Conservation (phyloP, 2,329 filamentous ascomycete genomes). For the Tolypocladium tundrense region DNA sequence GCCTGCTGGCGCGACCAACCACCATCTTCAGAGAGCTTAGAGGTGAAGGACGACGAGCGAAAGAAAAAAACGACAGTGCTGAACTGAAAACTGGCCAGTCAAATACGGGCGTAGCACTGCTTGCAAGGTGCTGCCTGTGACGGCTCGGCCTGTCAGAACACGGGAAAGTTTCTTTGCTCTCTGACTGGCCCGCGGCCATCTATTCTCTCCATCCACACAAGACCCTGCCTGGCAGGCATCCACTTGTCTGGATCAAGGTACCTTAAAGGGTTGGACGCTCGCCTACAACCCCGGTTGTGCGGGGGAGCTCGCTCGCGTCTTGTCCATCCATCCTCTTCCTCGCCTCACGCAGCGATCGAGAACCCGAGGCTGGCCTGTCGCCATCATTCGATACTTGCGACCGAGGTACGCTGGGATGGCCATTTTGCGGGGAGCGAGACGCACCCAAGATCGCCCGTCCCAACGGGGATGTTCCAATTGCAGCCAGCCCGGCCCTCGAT, state of each 20-base stretch:
- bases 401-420: neutral
- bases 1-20: neutral
- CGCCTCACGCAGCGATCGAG: neutral
- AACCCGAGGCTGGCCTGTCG: neutral
- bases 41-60: neutral
- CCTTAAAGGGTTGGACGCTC: neutral
- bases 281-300: neutral
- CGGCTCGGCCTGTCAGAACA: slow-evolving; percentile 7
- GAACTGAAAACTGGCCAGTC: neutral
- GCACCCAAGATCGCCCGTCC: neutral
- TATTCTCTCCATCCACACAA: slow-evolving; percentile 8
- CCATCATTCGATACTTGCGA: neutral
- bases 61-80: neutral
- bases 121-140: neutral
- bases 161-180: slow-evolving; percentile 7
- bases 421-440: neutral
- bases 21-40: neutral
- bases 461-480: neutral
- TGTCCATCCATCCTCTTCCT: neutral
- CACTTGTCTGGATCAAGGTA: neutral
- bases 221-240: neutral
- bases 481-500: neutral
- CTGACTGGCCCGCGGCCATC: slow-evolving; percentile 12
- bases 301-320: neutral
- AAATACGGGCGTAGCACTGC: neutral